A percentile compares a stretch with the other conserved stretches of the same genome.
These are phyloP conservation scores for Claviceps africana DNA, from an alignment of 2,329 filamentous ascomycete species.

Conservation along the genomic window DNA sequence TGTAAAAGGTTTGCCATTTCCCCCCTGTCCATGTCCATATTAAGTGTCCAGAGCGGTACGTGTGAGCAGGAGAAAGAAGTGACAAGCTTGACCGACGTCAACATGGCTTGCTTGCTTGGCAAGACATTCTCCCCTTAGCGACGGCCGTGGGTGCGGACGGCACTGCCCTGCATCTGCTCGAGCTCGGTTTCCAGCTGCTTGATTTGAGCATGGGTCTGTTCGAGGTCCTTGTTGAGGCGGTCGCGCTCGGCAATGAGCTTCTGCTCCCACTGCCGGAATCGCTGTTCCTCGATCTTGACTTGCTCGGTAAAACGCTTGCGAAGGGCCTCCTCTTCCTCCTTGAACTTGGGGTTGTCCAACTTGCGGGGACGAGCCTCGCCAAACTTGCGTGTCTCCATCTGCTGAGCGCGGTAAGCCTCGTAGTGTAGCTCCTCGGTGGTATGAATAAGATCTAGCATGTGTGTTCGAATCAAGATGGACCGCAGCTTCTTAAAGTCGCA, in stretches of 20 bases:
- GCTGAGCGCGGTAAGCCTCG: slow-evolving; percentile 95
- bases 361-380: slow-evolving; percentile 94
- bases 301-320: slow-evolving; percentile 99
- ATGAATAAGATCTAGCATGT: slow-evolving; percentile 99
- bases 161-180: slow-evolving; percentile 80
- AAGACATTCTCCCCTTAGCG: slow-evolving; percentile 43
- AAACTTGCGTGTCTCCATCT: slow-evolving; percentile 99
- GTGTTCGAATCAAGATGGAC: slow-evolving; percentile 94
- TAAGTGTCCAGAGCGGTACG: slow-evolving; percentile 18
- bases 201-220: slow-evolving; percentile 90
- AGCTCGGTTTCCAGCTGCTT: slow-evolving; percentile 86
- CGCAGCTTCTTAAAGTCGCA: slow-evolving; percentile 99
- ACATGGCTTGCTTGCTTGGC: slow-evolving; percentile 9
- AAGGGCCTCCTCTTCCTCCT: slow-evolving; percentile 97
- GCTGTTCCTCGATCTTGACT: slow-evolving; percentile 99
- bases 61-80: slow-evolving; percentile 15
- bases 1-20: background rate
- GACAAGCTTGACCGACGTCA: slow-evolving; percentile 17
- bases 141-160: slow-evolving; percentile 82
- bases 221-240: slow-evolving; percentile 98
- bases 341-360: slow-evolving; percentile 99
- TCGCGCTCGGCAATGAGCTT: slow-evolving; percentile 98
- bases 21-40: slow-evolving; percentile 20
- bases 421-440: slow-evolving; percentile 99
- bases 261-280: slow-evolving; percentile 99